Conservation (phyloP, 2,329 filamentous ascomycete species). For the Penicillium sp. region DNA sequence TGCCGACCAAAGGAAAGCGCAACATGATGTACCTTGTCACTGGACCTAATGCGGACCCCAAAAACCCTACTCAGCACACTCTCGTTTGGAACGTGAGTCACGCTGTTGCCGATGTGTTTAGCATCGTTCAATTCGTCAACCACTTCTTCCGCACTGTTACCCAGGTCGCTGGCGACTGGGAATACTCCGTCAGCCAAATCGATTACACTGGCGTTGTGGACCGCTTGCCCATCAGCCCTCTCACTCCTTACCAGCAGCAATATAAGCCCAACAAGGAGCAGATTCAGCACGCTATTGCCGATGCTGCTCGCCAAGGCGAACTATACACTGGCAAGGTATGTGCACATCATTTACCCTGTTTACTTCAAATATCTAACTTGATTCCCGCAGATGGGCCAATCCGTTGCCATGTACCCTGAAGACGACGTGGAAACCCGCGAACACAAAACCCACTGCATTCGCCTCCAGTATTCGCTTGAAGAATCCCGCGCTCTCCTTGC, state of each 20-base stretch:
- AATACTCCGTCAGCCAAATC: background rate
- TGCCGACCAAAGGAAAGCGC: background rate
- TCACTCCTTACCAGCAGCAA: background rate
- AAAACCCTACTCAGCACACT: background rate
- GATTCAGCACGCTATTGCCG: background rate
- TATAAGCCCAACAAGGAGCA: background rate
- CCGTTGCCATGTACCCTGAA: background rate
- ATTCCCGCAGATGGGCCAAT: background rate
- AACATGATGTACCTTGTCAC: background rate
- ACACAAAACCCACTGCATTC: background rate
- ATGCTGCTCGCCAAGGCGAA: background rate
- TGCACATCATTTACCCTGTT: too few relatives aligned
- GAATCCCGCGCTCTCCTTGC: background rate
- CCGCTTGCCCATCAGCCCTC: background rate
- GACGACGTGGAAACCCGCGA: background rate
- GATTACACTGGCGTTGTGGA: background rate
- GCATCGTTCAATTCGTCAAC: background rate
- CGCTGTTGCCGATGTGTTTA: background rate
- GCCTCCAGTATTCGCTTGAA: background rate
- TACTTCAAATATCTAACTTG: background rate
- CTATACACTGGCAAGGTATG: background rate
- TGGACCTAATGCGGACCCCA: background rate
- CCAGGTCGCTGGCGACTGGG: background rate
- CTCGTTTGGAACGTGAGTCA: background rate
- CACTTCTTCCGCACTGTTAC: background rate